These are phyloP conservation scores for Penicillium bialowiezense DNA, from an alignment of 495 filamentous ascomycete genomes.

Conservation along the genomic window DNA sequence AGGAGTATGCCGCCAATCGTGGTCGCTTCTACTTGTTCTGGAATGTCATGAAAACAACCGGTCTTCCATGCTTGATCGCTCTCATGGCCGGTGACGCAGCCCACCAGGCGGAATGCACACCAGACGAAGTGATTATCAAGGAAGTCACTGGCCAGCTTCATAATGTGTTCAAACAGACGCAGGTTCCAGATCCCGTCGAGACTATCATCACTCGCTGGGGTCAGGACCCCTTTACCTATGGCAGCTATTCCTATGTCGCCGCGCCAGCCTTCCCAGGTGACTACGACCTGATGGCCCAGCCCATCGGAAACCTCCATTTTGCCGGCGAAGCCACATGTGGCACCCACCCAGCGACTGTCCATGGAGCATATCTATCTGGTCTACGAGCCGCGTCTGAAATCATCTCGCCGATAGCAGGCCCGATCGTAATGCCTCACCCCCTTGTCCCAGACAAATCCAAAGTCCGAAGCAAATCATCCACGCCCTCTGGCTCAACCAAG, in stretches of 20 bases:
- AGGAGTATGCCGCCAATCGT: conserved; percentile 60
- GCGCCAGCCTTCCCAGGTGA: conserved; percentile 77
- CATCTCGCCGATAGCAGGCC: conserved; percentile 72
- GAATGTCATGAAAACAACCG: conserved; percentile 87
- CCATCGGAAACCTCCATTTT: conserved; percentile 87
- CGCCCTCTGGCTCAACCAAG: conserved; percentile 14
- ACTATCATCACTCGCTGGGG: conserved; percentile 94
- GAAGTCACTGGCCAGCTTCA: conserved; percentile 76
- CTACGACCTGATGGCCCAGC: conserved; percentile 87
- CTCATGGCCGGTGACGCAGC: conserved; percentile 98
- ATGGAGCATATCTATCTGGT: conserved; percentile 93
- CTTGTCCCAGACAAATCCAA: conserved; percentile 65
- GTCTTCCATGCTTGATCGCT: conserved; percentile 80
- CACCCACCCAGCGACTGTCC: conserved; percentile 93
- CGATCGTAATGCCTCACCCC: conserved; percentile 71
- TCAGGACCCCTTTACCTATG: conserved; percentile 80
- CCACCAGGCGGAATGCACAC: conserved; percentile 72
- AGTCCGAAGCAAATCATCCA: conserved; percentile 24
- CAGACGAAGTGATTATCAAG: conserved; percentile 67
- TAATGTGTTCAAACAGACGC: conserved; percentile 59
- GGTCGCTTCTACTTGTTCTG: conserved; percentile 97
- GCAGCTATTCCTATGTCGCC: conserved; percentile 92
- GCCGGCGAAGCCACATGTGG: conserved; percentile 95
- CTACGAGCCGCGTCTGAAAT: conserved; percentile 85
- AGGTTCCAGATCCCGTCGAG: conserved; percentile 75